These are phyloP conservation scores for Pestalotiopsis sp. DNA, from an alignment of 2,329 filamentous ascomycete species.

Conservation along the genomic window DNA sequence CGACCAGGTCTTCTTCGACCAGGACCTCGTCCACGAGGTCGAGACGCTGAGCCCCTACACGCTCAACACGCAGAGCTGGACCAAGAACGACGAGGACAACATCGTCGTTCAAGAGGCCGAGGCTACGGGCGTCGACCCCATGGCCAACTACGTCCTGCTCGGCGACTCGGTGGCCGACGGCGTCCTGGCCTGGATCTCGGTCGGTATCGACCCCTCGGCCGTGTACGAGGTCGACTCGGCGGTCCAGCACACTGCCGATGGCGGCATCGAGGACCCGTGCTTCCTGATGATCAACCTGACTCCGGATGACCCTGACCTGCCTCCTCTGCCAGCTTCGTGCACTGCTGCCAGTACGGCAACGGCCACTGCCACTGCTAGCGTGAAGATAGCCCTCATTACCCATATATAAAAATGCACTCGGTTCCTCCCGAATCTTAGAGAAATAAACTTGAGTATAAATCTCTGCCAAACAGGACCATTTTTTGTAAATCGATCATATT, in stretches of 20 bases:
- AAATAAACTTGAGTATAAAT: too few species aligned
- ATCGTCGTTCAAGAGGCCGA: conserved; percentile 46
- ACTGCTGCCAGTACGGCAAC: not conserved
- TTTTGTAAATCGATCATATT: too few species aligned
- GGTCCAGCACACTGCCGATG: conserved; percentile 22
- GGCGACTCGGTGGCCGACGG: not conserved
- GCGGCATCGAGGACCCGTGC: conserved; percentile 22
- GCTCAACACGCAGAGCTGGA: conserved; percentile 40
- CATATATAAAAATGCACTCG: too few species aligned
- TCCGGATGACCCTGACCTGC: conserved; percentile 5
- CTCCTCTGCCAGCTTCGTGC: conserved; percentile 3
- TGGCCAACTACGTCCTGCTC: conserved; percentile 31
- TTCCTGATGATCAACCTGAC: conserved; percentile 15
- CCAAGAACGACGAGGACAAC: conserved; percentile 47
- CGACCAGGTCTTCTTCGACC: conserved; percentile 61
- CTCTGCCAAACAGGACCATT: too few species aligned
- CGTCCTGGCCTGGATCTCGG: conserved; percentile 25
- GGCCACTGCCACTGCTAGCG: not conserved
- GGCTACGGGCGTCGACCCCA: conserved; percentile 32
- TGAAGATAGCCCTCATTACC: not conserved
- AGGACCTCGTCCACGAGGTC: conserved; percentile 49
- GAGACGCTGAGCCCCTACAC: conserved; percentile 45
- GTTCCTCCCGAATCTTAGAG: too few species aligned
- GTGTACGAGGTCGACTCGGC: conserved; percentile 23
- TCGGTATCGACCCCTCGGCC: conserved; percentile 41